Evolutionary conservation across 305 asterid genomes (phyloP).

Genomic region (Fraxinus sp.): DNA sequence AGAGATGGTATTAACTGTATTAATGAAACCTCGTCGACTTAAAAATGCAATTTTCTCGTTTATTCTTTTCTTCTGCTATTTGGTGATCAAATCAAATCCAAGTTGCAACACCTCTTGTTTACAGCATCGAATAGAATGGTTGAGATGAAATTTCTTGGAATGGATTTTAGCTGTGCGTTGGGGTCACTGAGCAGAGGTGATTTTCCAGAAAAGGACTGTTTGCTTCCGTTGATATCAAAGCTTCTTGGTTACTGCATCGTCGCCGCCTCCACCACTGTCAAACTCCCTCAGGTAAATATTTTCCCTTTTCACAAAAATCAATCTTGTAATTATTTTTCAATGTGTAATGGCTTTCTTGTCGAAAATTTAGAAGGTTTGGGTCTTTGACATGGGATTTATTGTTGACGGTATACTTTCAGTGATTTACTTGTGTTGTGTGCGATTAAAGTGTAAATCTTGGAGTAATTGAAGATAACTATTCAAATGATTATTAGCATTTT

Average conservation of each 20-base stretch:
- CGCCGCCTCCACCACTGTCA: slow-evolving; percentile 92
- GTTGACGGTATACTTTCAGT: not conserved
- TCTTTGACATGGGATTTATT: slow-evolving; percentile 19
- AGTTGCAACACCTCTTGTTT: not conserved
- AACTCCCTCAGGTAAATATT: slow-evolving; percentile 66
- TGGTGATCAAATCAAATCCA: not conserved
- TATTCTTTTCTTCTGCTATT: not conserved
- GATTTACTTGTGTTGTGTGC: not conserved
- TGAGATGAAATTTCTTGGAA: slow-evolving; percentile 71
- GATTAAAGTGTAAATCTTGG: not conserved
- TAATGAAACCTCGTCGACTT: not conserved
- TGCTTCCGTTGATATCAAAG: slow-evolving; percentile 88
- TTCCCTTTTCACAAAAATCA: not conserved
- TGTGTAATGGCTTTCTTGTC: not conserved
- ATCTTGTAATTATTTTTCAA: not conserved
- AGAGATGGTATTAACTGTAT: not conserved
- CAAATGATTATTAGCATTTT: not conserved
- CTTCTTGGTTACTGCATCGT: slow-evolving; percentile 80
- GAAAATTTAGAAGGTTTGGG: slow-evolving; percentile 14
- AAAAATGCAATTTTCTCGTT: not conserved
- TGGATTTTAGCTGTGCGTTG: slow-evolving; percentile 89
- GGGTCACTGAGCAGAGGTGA: slow-evolving; percentile 70
- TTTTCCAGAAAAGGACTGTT: slow-evolving; percentile 83
- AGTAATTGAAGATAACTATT: not conserved
- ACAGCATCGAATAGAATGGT: slow-evolving; percentile 31